Conservation (phyloP, 768 basidiomycete species). For the Podaxis sp. region DNA sequence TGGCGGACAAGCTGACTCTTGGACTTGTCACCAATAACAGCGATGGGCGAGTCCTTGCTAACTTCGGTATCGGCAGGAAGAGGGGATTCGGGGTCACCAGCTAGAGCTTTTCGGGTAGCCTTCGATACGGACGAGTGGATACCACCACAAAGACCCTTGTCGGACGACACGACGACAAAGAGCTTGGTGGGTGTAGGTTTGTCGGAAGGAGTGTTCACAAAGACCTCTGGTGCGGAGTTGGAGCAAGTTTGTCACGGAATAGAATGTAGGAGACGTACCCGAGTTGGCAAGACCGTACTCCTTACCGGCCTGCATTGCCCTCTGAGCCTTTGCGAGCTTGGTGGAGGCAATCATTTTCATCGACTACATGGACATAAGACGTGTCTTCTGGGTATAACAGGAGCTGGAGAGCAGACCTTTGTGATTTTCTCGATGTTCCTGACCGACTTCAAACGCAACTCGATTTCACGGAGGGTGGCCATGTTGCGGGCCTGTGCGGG, state of each 20-base stretch:
- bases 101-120: constrained; percentile 71
- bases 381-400: background rate
- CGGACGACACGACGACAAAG: constrained; percentile 92
- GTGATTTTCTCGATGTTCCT: constrained; percentile 99
- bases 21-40: constrained; percentile 96
- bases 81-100: constrained; percentile 45
- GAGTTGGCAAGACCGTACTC: constrained; percentile 90
- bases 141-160: constrained; percentile 99
- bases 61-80: constrained; percentile 43
- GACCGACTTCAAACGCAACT: constrained; percentile 93
- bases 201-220: constrained; percentile 71
- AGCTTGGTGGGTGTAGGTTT: constrained; percentile 72
- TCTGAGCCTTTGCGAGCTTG: constrained; percentile 93
- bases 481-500: constrained; percentile 70
- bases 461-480: constrained; percentile 98
- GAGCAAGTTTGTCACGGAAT: constrained; percentile 8
- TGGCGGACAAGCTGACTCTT: constrained; percentile 84
- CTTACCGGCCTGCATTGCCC: constrained; percentile 91
- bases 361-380: constrained; percentile 47
- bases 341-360: constrained; percentile 99
- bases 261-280: constrained; percentile 43
- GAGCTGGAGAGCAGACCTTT: constrained; percentile 54
- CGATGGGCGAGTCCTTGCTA: constrained; percentile 61
- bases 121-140: constrained; percentile 97
- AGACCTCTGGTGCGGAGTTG: constrained; percentile 62